Base-by-base conservation (phyloP, 768 basidiomycete genomes). In the Amanita subjunquillea region DNA sequence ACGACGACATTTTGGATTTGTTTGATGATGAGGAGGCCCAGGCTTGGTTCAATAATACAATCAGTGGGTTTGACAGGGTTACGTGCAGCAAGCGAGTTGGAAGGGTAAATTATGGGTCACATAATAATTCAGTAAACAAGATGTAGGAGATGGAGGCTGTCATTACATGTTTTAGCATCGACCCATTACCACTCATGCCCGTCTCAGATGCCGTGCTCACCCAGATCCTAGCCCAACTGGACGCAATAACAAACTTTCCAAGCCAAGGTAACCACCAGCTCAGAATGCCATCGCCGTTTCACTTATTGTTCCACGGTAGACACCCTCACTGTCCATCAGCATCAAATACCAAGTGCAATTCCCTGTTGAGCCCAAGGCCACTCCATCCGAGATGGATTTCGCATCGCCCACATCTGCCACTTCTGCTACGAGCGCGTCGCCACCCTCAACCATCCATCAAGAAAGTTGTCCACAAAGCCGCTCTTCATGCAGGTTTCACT, bases 171-270 rank as follows among this genome's bases (percentile, higher is more conserved):
- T 29, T 29, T 7, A 29, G 29, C 29, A 7, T 6, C 1, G 4
- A 1, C 8, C 30, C 30, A 51, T 41, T 8, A 42, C 17, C 40
- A 51, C 20, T 17, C 37, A 74, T 75, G 75, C 53, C 73, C 1
- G 62, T 63, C 9, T 70, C 76, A 48, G 83, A 87, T 54, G 79
- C 81, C 10, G 65, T 83, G 6, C 70, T 92, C 45, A 75, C 76
- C 0, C 85, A 90, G 65, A 91, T 92, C 51, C 73, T 91, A 6
- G 68, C 71, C 5, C 83, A 85, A 67, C 77, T 92, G 50, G 74
- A 85, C 58, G 71, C 78, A 3, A 72, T 92, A 91, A 63, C 85
- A 89, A 65, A 74, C 80, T 0, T 71, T 91, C 60, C 85, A 89
- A 58, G 82, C 85, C 22, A 88, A 92, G 76, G 88, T 90, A 57